A percentile compares a stretch with the other conserved stretches of the same genome.
Conservation (phyloP, 106 monocot species). For the Dendrobium chrysotoxum region DNA sequence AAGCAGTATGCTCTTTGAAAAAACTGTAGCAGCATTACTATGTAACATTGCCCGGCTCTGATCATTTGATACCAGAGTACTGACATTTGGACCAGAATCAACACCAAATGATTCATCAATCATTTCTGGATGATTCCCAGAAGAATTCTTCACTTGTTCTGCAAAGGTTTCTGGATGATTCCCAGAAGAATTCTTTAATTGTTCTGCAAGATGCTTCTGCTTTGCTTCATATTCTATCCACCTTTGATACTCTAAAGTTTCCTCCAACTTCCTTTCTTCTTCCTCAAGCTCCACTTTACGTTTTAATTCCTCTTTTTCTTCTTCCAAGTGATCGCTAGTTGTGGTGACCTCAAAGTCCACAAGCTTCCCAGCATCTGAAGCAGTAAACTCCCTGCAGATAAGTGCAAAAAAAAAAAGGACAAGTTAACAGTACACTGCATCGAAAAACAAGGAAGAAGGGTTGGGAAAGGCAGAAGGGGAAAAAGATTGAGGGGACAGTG, state of each 20-base stretch:
- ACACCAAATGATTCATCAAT: conserved; percentile 2
- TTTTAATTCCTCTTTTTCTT: conserved; percentile 60
- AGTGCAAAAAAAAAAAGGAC: background rate
- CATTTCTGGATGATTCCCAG: conserved; percentile 8
- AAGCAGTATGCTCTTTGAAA: conserved; percentile 45
- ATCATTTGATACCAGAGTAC: conserved; percentile 1
- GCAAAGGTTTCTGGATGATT: conserved; percentile 17
- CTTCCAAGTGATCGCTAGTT: conserved; percentile 36
- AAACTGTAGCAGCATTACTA: conserved; percentile 15
- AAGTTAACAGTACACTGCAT: background rate
- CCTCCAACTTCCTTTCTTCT: conserved; percentile 87
- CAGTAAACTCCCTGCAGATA: conserved; percentile 30
- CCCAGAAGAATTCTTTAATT: conserved; percentile 27
- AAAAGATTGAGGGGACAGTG: too few relatives aligned
- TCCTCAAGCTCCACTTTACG: conserved; percentile 61
- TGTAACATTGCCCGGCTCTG: conserved; percentile 11
- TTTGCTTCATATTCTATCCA: conserved; percentile 84
- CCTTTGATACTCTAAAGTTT: conserved; percentile 83
- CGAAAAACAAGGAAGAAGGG: background rate
- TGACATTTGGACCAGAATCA: conserved; percentile 14
- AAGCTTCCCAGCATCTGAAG: conserved; percentile 22
- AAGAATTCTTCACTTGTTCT: conserved; percentile 37
- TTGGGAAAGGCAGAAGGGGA: too few relatives aligned
- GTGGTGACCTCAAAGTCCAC: conserved; percentile 16
- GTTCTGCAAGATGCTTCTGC: conserved; percentile 60